A percentile compares a stretch with the other conserved stretches of the same genome.
These are phyloP conservation scores for Saksenaea oblongispora DNA, from an alignment of 371 early-diverging fungal species.

Conservation along the genomic window DNA sequence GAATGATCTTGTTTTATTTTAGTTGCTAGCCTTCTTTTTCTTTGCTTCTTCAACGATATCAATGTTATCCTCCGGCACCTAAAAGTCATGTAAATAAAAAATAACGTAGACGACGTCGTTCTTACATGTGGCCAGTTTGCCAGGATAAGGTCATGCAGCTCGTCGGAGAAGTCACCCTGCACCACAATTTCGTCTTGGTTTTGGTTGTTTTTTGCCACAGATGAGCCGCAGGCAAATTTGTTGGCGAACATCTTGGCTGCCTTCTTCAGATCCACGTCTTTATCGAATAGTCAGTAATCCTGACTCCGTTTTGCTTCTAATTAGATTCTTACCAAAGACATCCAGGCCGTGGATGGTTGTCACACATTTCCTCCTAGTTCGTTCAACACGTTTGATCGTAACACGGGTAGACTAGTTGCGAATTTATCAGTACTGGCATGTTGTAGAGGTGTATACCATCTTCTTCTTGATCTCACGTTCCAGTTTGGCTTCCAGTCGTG, in stretches of 20 bases:
- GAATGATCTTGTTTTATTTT: constrained; percentile 5
- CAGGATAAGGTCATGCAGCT: constrained; percentile 68
- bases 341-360: constrained; percentile 80
- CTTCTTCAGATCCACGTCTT: constrained; percentile 91
- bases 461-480: constrained; percentile 77
- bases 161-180: constrained; percentile 89
- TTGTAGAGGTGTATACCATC: constrained; percentile 47
- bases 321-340: constrained; percentile 61
- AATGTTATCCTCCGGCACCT: constrained; percentile 71
- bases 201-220: constrained; percentile 89
- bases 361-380: constrained; percentile 90
- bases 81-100: constrained; percentile 3
- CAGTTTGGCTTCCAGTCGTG: constrained; percentile 68
- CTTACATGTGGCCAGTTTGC: constrained; percentile 63
- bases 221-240: constrained; percentile 90
- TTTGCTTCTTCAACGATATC: constrained; percentile 68
- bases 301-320: neutral
- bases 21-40: constrained; percentile 41
- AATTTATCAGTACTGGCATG: neutral
- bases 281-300: neutral
- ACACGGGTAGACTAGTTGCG: constrained; percentile 50
- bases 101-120: neutral
- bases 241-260: constrained; percentile 92
- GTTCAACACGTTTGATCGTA: constrained; percentile 78
- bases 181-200: constrained; percentile 93